A percentile compares a stretch with the other conserved stretches of the same genome.
phyloP scores from a whole-genome alignment of 768 basidiomycete species.

The Asterophora lycoperdoides region DNA sequence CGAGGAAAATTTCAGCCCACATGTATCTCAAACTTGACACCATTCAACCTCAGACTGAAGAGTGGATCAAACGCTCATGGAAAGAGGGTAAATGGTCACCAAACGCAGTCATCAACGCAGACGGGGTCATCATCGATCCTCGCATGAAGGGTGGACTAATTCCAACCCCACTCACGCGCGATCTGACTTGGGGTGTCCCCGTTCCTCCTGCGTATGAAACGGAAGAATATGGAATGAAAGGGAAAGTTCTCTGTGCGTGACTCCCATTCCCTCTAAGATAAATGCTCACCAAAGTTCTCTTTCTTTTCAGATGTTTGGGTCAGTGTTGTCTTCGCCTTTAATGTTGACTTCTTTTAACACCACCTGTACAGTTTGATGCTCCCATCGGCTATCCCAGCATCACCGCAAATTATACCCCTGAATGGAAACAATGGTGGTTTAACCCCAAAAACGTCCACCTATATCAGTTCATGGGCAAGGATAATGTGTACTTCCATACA shows the following conservation, averaged over 20 bases:
- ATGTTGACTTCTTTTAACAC: conserved; percentile 11
- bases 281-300: conserved; percentile 1
- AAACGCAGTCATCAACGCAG: conserved; percentile 85
- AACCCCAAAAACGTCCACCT: conserved; percentile 84
- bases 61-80: conserved; percentile 81
- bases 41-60: conserved; percentile 78
- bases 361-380: conserved; percentile 80
- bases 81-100: conserved; percentile 87
- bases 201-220: conserved; percentile 60
- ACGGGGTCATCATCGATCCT: conserved; percentile 87
- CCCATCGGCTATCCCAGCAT: conserved; percentile 97
- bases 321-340: conserved; percentile 25
- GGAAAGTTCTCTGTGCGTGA: conserved; percentile 92
- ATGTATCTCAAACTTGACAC: conserved; percentile 87
- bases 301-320: conserved; percentile 82
- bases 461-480: conserved; percentile 99
- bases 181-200: conserved; percentile 94
- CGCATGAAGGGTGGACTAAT: conserved; percentile 81
- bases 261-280: neutral
- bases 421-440: conserved; percentile 98
- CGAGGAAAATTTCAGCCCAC: conserved; percentile 75
- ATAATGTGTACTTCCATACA: conserved; percentile 98
- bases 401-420: conserved; percentile 88
- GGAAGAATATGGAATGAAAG: conserved; percentile 80
- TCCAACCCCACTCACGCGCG: conserved; percentile 89